Evolutionary conservation across 352 stramenopile species (phyloP), one percentile per base, ranked within the genome.

Genomic region (Aphanomyces stellatus): DNA sequence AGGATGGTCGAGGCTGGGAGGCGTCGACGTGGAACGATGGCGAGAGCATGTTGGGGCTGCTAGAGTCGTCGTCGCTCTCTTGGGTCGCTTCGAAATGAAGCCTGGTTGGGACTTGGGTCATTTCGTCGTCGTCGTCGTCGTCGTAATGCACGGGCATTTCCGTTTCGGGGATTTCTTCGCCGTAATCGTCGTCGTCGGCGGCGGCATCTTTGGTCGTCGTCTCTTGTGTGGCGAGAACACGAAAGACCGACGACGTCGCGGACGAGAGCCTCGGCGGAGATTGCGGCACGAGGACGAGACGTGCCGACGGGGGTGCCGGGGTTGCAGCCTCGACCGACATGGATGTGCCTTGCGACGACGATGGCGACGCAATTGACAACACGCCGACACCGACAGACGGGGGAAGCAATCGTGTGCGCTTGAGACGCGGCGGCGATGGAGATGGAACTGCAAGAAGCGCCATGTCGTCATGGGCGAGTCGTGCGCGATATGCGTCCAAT

Each of bases 41-140:
- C 10, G 27, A 27, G 53, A 4, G 5, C 3, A 17, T 6, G 24
- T 35, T 5, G 35, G 56, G n/a, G 17, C 22, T n/a, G n/a, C n/a
- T n/a, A n/a, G n/a, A n/a, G n/a, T n/a, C n/a, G n/a, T n/a, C n/a
- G n/a, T n/a, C n/a, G n/a, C n/a, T n/a, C n/a, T n/a, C n/a, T n/a
- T n/a, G n/a, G n/a, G n/a, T n/a, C n/a, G n/a, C n/a, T 30, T 37
- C 15, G 51, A 27, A 5, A 15, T 65, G 33, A 46, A 33, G 49
- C 1, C 24, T 30, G 11, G n/a, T n/a, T n/a, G 70, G 72, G 34
- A 72, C 27, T 43, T 76, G 71, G 2, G 73, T 75, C 22, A 74
- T 67, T 46, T 73, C 70, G 2, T 73, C 66, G 25, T 17, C 51
- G 28, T 71, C 59, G 22, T 70, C 51, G 28, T 75, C 65, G 25